Base-by-base conservation (phyloP, 345 rosid genomes). In the Raphanus raphanistrum region DNA sequence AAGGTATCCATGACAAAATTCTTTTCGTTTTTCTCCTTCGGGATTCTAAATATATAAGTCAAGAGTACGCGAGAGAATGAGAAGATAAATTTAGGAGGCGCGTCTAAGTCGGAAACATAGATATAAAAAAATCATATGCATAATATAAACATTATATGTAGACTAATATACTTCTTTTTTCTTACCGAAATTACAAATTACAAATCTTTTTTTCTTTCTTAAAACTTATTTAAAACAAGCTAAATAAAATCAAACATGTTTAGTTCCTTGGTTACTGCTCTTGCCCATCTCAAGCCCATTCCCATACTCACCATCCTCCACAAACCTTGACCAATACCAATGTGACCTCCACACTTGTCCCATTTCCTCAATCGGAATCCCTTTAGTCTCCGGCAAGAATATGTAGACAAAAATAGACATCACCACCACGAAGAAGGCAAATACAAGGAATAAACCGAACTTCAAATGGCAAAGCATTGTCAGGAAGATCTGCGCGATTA, bases 341-440 rank as follows among this genome's bases (percentile, higher is more conserved):
- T 82, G 84, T 33, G 82, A 68, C 25, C 79, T 82, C 84, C 84
- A 82, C 72, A 82, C 84, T 58, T 55, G 78, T 5, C 78, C 72
- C 84, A 82, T 82, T 72, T 82, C 84, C 54, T 82, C 84, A 17
- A 82, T 82, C 15, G 84, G 84, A 41, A 82, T 77, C 64, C 81
- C 81, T 62, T 77, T 82, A 0, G 84, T 82, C 58, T 82, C 84
- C 57, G 84, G 84, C 48, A 82, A 50, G 79, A 82, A 82, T 7
- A 82, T 25, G 79, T 68, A 72, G 0, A 82, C 5, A 26, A 82
- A 82, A 0, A 82, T 77, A 11, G 84, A 77, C 84, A 82, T 82
- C 13, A 82, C 48, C 58, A 77, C 65, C 65, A 82, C 84, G 16
- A 82, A 82, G 52, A 72, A 77, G 29, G 81, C 84, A 4, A 82